Evolutionary conservation across 306 rosid species (phyloP), one percentile per base, ranked within the genome.

Genomic region (Acacia confusa): DNA sequence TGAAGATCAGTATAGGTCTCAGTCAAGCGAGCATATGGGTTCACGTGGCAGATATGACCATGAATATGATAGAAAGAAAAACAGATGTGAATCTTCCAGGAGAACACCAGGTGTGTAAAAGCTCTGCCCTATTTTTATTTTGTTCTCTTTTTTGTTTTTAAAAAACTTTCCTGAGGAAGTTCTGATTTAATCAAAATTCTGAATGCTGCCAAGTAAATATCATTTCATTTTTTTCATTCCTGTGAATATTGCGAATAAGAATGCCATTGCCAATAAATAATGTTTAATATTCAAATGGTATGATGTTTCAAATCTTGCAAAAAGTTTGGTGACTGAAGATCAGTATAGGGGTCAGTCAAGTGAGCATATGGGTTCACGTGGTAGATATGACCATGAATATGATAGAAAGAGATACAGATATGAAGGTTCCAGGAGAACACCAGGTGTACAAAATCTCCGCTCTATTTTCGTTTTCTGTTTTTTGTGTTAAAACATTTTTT

Each of bases 371-470:
- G 76, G 43, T 66, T 78, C 90, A 43, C 90, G 70, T 76, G 83
- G 84, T n/a, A 89, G 92, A 81, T 86, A 91, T 80, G 94, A 89
- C 74, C 83, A 22, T 83, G 92, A 86, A 40, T 73, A 86, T 81
- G 88, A 72, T 64, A 89, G 93, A 73, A 95, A 89, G 81, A 87
- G 90, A 76, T 83, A 80, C 82, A 89, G 94, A 93, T 85, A 92
- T 72, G 97, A 93, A 72, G 84, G 88, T 83, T 89, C 98, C 78
- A 88, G 87, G 80, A 88, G 95, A 88, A 89, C 92, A 48, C 90
- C 97, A 36, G 97, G 99, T 93, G 81, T 76, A 86, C 48, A 63
- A 66, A 43, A 30, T 4, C 24, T 16, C 66, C 3, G 34, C 3
- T 4, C 27, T 16, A 66, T 48, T 4, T 27, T 14, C 28, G 4